Base-by-base conservation (phyloP, 306 rosid species). In the Fragaria ananassa region DNA sequence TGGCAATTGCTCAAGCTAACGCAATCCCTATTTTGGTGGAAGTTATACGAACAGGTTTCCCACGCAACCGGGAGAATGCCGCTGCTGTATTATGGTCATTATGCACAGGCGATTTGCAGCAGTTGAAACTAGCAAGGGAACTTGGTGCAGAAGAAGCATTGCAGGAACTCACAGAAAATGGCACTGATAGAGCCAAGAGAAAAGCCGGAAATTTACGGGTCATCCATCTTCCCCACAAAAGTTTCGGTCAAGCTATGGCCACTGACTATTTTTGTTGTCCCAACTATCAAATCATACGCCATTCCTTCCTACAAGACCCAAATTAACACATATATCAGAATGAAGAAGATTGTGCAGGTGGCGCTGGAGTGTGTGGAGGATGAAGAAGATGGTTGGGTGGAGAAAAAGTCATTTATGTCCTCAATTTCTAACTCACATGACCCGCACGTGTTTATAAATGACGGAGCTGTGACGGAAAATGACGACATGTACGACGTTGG, bases 141-240 rank as follows among this genome's bases (percentile, higher is more conserved):
- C 87, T 85, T 71, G 98, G 99, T 69, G 98, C 96, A 34, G 93
- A 82, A 76, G 88, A 83, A 79, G 97, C 90, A 72, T 73, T 96
- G 85, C 87, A 84, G 73, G 96, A 90, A 70, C 81, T 96, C 50
- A 87, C 97, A 8, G 99, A 92, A 79, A 96, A 78, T 83, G 99
- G 99, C 75, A 96, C 97, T 54, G 98, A 92, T 27, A 88, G 99
- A 83, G 99, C 97, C 44, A 96, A 88, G 88, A 92, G 99, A 81
- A 96, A 96, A 85, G 99, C 98, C 51, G 89, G 81, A 75, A 89
- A 29, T 31, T 51, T 56, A 60, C 64, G 29, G 23, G 49, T 87
- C 88, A 88, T 91, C 97, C 78, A 81, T 77, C 88, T 91, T 95
- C 85, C 93, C 97, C 82, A 88, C 35, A 37, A 88, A 90, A 65